phyloP scores from a whole-genome alignment of 495 filamentous ascomycete genomes.

The Xylaria telfairii region DNA sequence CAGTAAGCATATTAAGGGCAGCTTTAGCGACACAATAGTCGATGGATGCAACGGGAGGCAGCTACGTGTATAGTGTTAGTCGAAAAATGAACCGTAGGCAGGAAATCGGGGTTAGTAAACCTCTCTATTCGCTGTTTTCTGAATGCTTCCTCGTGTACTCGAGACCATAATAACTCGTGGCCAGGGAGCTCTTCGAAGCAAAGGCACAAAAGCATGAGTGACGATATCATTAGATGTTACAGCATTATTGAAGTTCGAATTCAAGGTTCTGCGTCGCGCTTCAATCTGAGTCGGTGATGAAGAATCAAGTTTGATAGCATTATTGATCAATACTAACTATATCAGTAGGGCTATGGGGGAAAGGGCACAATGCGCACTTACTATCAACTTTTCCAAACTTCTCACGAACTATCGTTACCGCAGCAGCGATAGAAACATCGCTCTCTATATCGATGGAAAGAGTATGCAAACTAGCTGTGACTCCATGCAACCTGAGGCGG shows the following conservation, averaged over 20 bases:
- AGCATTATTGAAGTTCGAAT: conserved; percentile 36
- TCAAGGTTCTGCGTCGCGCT: conserved; percentile 25
- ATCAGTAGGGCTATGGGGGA: not conserved
- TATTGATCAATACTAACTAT: conserved; percentile 6
- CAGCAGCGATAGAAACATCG: not conserved
- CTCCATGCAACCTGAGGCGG: not conserved
- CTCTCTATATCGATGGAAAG: conserved; percentile 3
- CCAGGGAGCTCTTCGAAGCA: conserved; percentile 36
- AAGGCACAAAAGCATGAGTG: conserved; percentile 41
- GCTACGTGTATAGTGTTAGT: conserved; percentile 21
- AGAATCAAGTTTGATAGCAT: conserved; percentile 8
- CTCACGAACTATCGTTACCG: not conserved
- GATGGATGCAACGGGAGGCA: conserved; percentile 31
- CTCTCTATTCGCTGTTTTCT: conserved; percentile 2
- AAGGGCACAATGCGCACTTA: not conserved
- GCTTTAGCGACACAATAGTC: conserved; percentile 36
- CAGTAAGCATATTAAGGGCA: conserved; percentile 44
- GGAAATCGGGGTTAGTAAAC: not conserved
- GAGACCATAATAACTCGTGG: conserved; percentile 37
- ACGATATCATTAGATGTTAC: conserved; percentile 42
- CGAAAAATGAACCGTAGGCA: not conserved
- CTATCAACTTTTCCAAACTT: conserved; percentile 5
- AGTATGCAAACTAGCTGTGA: not conserved
- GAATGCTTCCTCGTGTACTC: conserved; percentile 33
- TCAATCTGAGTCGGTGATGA: not conserved